These are phyloP conservation scores for Hawksworthiomyces lignivorus DNA, from an alignment of 2,329 filamentous ascomycete genomes.

Conservation along the genomic window DNA sequence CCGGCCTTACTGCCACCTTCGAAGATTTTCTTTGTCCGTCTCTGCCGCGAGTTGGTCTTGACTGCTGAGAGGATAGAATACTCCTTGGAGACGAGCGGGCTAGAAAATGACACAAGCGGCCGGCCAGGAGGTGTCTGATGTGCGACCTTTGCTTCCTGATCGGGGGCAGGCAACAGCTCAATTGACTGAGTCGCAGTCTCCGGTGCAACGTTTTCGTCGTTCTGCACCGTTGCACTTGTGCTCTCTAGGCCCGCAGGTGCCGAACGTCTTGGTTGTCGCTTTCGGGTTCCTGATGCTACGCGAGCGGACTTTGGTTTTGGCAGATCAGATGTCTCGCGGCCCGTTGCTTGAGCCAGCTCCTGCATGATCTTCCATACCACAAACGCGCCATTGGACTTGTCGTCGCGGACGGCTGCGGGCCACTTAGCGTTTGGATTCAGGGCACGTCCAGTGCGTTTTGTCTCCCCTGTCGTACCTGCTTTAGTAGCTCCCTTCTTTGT, in stretches of 20 bases:
- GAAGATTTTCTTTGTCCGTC: conserved; percentile 11
- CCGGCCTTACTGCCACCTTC: conserved; percentile 1
- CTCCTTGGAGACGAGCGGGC: not conserved
- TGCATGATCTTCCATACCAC: conserved; percentile 34
- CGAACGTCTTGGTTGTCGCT: conserved; percentile 11
- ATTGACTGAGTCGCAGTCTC: too few relatives aligned
- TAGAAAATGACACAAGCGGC: not conserved
- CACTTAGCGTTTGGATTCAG: conserved; percentile 22
- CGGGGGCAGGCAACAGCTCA: too few relatives aligned
- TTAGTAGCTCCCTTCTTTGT: not conserved
- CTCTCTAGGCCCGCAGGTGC: conserved; percentile 10
- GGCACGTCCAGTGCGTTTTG: conserved; percentile 16
- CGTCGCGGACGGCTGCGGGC: conserved; percentile 37
- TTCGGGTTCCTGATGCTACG: not conserved
- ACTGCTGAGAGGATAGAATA: conserved; percentile 44
- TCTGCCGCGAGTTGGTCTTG: conserved; percentile 32
- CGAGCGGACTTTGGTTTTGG: too few relatives aligned
- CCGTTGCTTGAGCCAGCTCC: conserved; percentile 30
- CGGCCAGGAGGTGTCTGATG: too few relatives aligned
- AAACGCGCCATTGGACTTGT: conserved; percentile 37
- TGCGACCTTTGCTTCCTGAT: too few relatives aligned
- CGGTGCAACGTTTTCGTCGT: not conserved
- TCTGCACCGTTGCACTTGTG: not conserved
- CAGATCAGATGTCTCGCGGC: too few relatives aligned
- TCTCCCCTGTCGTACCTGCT: conserved; percentile 7